phyloP scores from a whole-genome alignment of 345 rosid genomes.

The Abelmoschus esculentus region DNA sequence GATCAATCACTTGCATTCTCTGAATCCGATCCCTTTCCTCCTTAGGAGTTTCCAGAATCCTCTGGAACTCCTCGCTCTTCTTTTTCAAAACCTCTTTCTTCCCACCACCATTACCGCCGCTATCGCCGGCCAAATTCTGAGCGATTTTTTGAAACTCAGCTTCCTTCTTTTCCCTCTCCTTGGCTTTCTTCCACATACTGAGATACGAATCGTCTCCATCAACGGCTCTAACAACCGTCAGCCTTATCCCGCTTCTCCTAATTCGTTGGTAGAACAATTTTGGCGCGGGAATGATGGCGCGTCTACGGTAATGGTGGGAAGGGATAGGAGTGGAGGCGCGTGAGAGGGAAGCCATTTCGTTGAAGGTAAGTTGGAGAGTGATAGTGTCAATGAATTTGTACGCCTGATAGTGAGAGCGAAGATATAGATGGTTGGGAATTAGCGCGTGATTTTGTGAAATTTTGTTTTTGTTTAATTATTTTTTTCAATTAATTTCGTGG shows the following conservation, averaged over 20 bases:
- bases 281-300: constrained; percentile 1
- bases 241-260: constrained; percentile 8
- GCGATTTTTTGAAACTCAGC: constrained; percentile 49
- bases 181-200: constrained; percentile 76
- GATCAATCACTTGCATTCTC: constrained; percentile 77
- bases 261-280: constrained; percentile 5
- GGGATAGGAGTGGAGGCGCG: constrained; percentile 18
- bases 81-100: constrained; percentile 35
- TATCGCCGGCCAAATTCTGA: constrained; percentile 11
- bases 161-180: constrained; percentile 62
- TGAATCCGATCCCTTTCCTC: constrained; percentile 82
- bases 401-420: neutral
- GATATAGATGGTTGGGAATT: neutral
- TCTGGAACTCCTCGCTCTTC: constrained; percentile 71
- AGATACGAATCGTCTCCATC: constrained; percentile 55
- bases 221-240: constrained; percentile 31
- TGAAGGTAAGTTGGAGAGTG: neutral
- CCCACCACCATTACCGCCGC: neutral
- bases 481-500: constrained; percentile 21
- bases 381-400: neutral
- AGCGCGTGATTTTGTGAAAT: constrained; percentile 19
- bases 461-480: neutral
- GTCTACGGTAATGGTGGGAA: neutral
- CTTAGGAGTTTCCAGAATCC: constrained; percentile 52
- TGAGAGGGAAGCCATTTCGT: constrained; percentile 35